Percentiles rank a stretch among this genome's conserved stretches.
Conservation (phyloP, 2,329 filamentous ascomycete species). For the Exophiala bonariae region DNA sequence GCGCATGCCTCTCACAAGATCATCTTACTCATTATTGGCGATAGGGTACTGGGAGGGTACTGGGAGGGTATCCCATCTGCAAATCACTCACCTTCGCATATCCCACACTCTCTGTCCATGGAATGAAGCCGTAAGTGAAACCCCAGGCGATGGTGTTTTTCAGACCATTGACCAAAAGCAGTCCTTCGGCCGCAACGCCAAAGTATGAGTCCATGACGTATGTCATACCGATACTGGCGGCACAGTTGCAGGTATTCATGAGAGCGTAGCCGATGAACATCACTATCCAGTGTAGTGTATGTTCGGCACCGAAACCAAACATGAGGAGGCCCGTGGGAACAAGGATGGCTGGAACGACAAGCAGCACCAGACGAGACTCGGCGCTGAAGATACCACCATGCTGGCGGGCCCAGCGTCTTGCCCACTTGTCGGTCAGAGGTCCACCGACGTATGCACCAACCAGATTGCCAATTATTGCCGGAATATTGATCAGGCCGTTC, state of each 20-base stretch:
- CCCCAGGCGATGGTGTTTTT: background rate
- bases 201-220: conserved; percentile 1
- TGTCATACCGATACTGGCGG: background rate
- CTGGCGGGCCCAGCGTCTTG: background rate
- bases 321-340: conserved; percentile 31
- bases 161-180: conserved; percentile 4
- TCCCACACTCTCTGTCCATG: background rate
- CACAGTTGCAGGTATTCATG: background rate
- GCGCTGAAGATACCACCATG: conserved; percentile 10
- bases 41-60: too few species aligned
- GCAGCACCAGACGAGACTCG: conserved; percentile 24
- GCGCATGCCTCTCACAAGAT: too few species aligned
- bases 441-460: conserved; percentile 1
- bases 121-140: conserved; percentile 1
- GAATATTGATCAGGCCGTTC: background rate
- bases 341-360: conserved; percentile 24
- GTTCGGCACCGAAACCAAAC: conserved; percentile 48
- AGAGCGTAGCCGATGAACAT: conserved; percentile 38
- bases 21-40: too few species aligned
- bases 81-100: background rate
- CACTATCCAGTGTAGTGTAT: conserved; percentile 51
- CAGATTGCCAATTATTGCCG: conserved; percentile 1
- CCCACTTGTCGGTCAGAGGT: background rate
- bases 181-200: background rate
- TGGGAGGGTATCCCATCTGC: too few species aligned